Conservation (phyloP, 23 red algal species). For the Gracilaria gracilis region DNA sequence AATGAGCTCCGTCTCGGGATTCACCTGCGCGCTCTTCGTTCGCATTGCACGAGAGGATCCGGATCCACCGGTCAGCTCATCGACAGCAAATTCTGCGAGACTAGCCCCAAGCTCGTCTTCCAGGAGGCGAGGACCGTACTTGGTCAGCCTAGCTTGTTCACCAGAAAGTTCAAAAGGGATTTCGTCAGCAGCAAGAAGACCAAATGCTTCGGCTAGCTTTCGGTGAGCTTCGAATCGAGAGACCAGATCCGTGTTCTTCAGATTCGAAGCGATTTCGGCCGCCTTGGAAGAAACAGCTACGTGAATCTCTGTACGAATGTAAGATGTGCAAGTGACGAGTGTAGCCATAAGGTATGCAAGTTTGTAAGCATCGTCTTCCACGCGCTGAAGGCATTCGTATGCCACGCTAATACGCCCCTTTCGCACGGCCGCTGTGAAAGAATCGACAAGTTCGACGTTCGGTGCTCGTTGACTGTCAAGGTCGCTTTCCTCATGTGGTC, state of each 20-base stretch:
- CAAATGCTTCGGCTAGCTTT: conserved; percentile 64
- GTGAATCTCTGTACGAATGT: conserved; percentile 64
- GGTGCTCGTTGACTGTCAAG: not conserved
- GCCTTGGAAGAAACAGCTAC: conserved; percentile 62
- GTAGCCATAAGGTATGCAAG: conserved; percentile 68
- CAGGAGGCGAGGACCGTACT: conserved; percentile 52
- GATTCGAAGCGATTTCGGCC: conserved; percentile 56
- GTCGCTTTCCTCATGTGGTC: not conserved
- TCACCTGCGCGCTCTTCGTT: not conserved
- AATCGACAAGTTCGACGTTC: conserved; percentile 42
- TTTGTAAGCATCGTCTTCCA: conserved; percentile 43
- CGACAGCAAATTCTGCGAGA: conserved; percentile 52
- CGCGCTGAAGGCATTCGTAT: conserved; percentile 55
- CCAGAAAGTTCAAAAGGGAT: conserved; percentile 20
- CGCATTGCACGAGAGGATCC: not conserved
- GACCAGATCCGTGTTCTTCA: conserved; percentile 51
- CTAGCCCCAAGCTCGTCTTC: conserved; percentile 57
- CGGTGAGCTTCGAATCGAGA: conserved; percentile 69
- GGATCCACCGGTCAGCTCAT: conserved; percentile 23
- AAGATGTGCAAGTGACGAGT: conserved; percentile 45
- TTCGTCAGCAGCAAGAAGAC: conserved; percentile 48
- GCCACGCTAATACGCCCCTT: conserved; percentile 43
- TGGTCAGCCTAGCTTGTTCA: conserved; percentile 31
- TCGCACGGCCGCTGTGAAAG: conserved; percentile 51
- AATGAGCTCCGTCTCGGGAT: conserved; percentile 41